Evolutionary conservation across 352 stramenopile species (phyloP), one percentile per base, ranked within the genome.

Genomic region (Phytophthora constricta): DNA sequence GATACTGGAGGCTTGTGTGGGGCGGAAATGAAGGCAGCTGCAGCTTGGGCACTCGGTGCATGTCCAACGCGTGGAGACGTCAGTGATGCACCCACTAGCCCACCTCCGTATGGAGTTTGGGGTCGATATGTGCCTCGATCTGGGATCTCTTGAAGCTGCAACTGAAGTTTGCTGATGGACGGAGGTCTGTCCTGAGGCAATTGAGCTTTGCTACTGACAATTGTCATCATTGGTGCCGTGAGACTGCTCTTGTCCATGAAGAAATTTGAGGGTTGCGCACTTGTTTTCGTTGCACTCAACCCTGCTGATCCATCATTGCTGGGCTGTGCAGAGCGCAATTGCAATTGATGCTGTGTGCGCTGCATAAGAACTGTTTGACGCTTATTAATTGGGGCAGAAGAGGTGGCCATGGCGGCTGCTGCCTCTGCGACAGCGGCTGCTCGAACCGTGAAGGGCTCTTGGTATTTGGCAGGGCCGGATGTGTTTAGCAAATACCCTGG

Each of bases 191-290:
- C 65, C 8, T 28, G 65, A 54, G 47, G 39, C 26, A 48, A 11
- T 62, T 41, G 56, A 43, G 50, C 13, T 7, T 75, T 75, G 25
- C 62, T 72, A 13, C 67, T 75, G 20, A 60, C 25, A 14, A 72
- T 75, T 17, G 67, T 68, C 47, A 75, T 65, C 47, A 76, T 58
- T n/a, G 68, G 68, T 19, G 56, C 57, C n/a, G 68, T 72, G 9
- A 76, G 37, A 14, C 68, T 76, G 42, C 62, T 72, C n/a, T 68
- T 72, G 43, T 68, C 67, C 14, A 51, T 65, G 16, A 62, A 72
- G 8, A 62, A 28, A n/a, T 65, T 75, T 19, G 61, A 33, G 7
- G 55, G 34, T 1, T 53, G 42, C 5, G 42, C 23, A 10, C 25
- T 66, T 16, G 58, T 62, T 50, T 39, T 70, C 49, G 50, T 63